Conservation (phyloP, 805 yeast species). For the Nadsonia fulvescens region DNA sequence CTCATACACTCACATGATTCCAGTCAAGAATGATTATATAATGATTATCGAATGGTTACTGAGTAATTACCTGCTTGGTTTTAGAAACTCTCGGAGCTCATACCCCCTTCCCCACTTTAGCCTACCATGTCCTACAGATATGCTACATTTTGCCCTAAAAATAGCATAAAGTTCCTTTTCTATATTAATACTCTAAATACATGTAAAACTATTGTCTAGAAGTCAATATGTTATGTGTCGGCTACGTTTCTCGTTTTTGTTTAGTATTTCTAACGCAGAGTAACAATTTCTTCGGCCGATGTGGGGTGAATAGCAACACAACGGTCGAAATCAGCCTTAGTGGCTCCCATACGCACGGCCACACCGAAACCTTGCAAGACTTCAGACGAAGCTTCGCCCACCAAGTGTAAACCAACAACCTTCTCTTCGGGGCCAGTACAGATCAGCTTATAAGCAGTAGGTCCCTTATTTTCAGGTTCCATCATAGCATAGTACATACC, state of each 20-base stretch:
- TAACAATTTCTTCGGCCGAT: conserved; percentile 92
- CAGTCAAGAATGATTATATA: conserved; percentile 1
- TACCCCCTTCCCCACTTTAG: too few species aligned
- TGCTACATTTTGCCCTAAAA: too few species aligned
- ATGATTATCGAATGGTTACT: conserved; percentile 5
- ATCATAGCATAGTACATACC: conserved; percentile 84
- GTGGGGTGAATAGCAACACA: conserved; percentile 99
- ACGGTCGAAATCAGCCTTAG: conserved; percentile 84
- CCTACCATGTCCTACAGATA: too few species aligned
- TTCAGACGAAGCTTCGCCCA: conserved; percentile 84
- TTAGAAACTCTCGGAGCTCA: neutral
- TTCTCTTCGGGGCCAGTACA: conserved; percentile 69
- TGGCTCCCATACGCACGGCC: conserved; percentile 97
- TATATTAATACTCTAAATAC: too few species aligned
- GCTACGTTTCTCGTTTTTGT: too few species aligned
- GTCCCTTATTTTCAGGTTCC: conserved; percentile 46
- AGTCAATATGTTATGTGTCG: too few species aligned
- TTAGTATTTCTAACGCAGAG: conserved; percentile 51
- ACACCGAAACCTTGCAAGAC: conserved; percentile 97
- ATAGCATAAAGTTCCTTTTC: too few species aligned
- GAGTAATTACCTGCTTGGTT: conserved; percentile 3
- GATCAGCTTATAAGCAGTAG: conserved; percentile 73
- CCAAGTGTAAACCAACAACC: conserved; percentile 86
- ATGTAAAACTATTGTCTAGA: too few species aligned
- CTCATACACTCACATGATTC: too few species aligned